Evolutionary conservation across 192 early-diverging fungal species (phyloP).

Genomic region (Coemansia sp.): DNA sequence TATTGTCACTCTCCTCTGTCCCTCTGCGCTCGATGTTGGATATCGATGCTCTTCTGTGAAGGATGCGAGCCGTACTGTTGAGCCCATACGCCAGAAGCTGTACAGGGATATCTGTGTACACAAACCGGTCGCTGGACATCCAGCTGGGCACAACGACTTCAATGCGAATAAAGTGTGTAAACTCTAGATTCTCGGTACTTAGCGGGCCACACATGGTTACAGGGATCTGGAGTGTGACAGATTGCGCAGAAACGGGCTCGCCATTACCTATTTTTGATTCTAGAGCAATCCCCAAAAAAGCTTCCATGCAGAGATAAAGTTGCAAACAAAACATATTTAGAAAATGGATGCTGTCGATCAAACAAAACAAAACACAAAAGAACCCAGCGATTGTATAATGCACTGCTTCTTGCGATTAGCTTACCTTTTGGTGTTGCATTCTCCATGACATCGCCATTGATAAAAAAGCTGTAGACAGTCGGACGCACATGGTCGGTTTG

Average conservation of each 20-base stretch:
- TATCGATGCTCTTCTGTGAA: constrained; percentile 25
- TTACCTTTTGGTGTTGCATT: constrained; percentile 21
- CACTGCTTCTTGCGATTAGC: background rate
- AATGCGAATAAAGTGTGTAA: constrained; percentile 43
- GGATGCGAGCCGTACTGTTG: constrained; percentile 18
- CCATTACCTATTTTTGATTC: constrained; percentile 23
- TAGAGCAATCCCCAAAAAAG: constrained; percentile 16
- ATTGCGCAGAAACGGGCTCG: constrained; percentile 25
- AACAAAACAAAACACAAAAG: background rate
- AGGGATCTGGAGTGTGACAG: constrained; percentile 27
- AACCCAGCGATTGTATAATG: no score
- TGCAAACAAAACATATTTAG: background rate
- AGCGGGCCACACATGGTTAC: constrained; percentile 25
- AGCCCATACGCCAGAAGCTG: constrained; percentile 43
- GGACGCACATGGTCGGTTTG: constrained; percentile 34
- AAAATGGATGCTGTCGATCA: background rate
- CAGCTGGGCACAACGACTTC: constrained; percentile 44
- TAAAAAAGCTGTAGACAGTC: constrained; percentile 51
- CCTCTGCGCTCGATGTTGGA: constrained; percentile 13
- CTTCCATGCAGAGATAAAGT: background rate
- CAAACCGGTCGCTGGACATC: constrained; percentile 47
- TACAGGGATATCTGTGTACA: constrained; percentile 39
- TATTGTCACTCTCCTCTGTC: constrained; percentile 23
- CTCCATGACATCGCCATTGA: constrained; percentile 32
- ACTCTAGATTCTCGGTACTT: constrained; percentile 39